These are phyloP conservation scores for Penicillium silybi DNA, from an alignment of 495 filamentous ascomycete genomes.

Conservation along the genomic window DNA sequence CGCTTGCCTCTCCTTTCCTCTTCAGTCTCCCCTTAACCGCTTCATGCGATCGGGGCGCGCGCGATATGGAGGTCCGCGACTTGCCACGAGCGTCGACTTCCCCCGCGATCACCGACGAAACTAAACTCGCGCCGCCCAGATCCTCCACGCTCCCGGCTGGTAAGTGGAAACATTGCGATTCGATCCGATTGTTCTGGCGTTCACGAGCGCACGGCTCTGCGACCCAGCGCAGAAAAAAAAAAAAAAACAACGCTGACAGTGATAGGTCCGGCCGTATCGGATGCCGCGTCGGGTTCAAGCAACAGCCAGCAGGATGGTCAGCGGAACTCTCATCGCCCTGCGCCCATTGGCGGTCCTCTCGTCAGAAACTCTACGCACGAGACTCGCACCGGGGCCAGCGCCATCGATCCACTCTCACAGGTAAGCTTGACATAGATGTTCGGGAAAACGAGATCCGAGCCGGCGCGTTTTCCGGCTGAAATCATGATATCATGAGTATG, in stretches of 20 bases:
- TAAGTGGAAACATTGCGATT: slow-evolving; percentile 14
- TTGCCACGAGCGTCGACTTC: slow-evolving; percentile 12
- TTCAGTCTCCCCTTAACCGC: background rate
- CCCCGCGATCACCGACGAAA: slow-evolving; percentile 14
- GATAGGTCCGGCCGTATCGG: slow-evolving; percentile 31
- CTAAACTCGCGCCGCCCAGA: slow-evolving; percentile 13
- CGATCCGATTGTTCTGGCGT: slow-evolving; percentile 1
- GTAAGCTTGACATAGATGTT: slow-evolving; percentile 31
- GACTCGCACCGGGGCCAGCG: slow-evolving; percentile 33
- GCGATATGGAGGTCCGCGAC: slow-evolving; percentile 15
- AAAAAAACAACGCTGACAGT: background rate
- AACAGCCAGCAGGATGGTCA: slow-evolving; percentile 32
- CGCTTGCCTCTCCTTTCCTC: background rate
- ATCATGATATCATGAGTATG: background rate
- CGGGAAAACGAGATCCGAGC: background rate
- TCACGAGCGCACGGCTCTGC: slow-evolving; percentile 4
- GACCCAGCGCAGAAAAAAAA: too few species aligned
- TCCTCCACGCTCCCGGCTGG: slow-evolving; percentile 16
- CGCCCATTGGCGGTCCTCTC: slow-evolving; percentile 14
- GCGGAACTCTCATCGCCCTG: slow-evolving; percentile 19
- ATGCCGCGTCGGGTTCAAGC: slow-evolving; percentile 36
- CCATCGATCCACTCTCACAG: slow-evolving; percentile 56
- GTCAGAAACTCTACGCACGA: slow-evolving; percentile 30
- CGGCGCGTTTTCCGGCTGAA: background rate
- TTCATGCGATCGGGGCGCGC: slow-evolving; percentile 14